Evolutionary conservation across 208 protist species (phyloP).

Genomic region (Leishmania aethiopica): DNA sequence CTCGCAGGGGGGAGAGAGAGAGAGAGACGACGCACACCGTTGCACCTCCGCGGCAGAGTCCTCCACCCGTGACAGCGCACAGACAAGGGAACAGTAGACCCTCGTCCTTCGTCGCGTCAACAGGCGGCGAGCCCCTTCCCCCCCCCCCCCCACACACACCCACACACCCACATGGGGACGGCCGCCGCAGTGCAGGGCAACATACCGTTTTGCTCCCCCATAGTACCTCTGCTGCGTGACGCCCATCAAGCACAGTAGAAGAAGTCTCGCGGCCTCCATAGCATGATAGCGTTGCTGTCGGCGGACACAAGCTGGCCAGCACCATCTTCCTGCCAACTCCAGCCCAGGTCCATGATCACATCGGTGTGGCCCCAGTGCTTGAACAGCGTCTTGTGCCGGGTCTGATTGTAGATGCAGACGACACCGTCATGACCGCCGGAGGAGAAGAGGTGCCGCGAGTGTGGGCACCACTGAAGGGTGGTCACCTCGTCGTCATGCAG

Average conservation of each 20-base stretch:
- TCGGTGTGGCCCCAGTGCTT: constrained; percentile 88
- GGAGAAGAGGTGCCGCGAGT: constrained; percentile 81
- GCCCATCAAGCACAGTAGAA: constrained; percentile 56
- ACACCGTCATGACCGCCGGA: constrained; percentile 77
- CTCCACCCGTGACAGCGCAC: not conserved
- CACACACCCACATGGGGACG: not conserved
- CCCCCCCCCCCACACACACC: too few relatives aligned
- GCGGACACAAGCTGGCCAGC: constrained; percentile 81
- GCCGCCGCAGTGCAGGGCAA: not conserved
- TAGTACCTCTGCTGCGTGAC: not conserved
- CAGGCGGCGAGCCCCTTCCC: not conserved
- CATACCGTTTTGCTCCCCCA: not conserved
- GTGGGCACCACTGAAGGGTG: constrained; percentile 81
- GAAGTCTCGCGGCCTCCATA: constrained; percentile 84
- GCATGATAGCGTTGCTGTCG: constrained; percentile 85
- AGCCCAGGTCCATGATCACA: constrained; percentile 79
- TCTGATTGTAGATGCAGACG: constrained; percentile 72
- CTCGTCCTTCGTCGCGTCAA: not conserved
- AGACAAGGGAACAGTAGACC: not conserved
- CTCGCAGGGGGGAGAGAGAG: not conserved
- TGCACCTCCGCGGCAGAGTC: not conserved
- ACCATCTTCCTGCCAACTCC: constrained; percentile 87
- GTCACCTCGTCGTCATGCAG: constrained; percentile 74
- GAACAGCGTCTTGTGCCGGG: constrained; percentile 65
- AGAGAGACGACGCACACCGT: not conserved